Conservation (phyloP, 768 basidiomycete genomes). For the Leccinum incarnatum region DNA sequence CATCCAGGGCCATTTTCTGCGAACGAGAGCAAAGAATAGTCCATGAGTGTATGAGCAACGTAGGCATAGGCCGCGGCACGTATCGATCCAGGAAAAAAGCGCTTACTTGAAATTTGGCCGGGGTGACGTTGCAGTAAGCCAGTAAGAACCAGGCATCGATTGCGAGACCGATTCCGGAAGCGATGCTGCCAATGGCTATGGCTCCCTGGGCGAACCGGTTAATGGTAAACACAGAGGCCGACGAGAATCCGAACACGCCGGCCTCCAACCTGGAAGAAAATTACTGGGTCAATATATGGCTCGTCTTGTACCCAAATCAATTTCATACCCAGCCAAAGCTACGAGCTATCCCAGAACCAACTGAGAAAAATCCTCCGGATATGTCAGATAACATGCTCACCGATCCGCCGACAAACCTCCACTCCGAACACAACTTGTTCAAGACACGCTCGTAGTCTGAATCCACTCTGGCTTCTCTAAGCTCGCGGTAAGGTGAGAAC, state of each 20-base stretch:
- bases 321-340: slow-evolving; percentile 54
- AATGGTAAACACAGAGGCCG: slow-evolving; percentile 50
- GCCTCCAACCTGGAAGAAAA: slow-evolving; percentile 38
- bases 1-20: slow-evolving; percentile 41
- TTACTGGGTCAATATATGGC: slow-evolving; percentile 1
- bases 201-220: slow-evolving; percentile 45
- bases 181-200: slow-evolving; percentile 55
- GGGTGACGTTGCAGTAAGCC: slow-evolving; percentile 52
- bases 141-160: slow-evolving; percentile 67
- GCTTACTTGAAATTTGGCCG: slow-evolving; percentile 54
- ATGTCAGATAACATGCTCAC: slow-evolving; percentile 33
- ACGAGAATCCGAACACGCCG: slow-evolving; percentile 62
- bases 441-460: slow-evolving; percentile 53
- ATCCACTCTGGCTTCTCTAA: slow-evolving; percentile 39
- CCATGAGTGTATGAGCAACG: neutral
- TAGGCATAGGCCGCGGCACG: neutral
- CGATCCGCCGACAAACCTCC: slow-evolving; percentile 63
- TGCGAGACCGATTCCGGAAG: slow-evolving; percentile 63
- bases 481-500: slow-evolving; percentile 57
- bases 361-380: neutral
- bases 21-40: neutral
- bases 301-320: neutral
- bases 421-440: slow-evolving; percentile 51
- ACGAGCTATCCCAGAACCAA: slow-evolving; percentile 42
- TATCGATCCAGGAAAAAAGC: neutral